Evolutionary conservation across 108 stramenopile genomes (phyloP).

Genomic region (Cyclotella distinguenda): DNA sequence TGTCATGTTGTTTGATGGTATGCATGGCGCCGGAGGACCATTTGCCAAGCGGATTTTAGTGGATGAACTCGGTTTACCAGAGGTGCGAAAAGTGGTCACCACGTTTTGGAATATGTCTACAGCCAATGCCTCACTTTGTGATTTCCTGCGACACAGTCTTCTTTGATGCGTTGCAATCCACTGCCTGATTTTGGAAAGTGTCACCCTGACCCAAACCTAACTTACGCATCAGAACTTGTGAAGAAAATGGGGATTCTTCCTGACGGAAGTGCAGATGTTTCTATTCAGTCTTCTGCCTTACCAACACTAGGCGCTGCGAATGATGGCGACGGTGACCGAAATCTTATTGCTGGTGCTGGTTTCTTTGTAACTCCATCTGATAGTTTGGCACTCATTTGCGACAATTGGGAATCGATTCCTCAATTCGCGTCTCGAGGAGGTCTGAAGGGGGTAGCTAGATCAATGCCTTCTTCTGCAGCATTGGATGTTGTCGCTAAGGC

Average conservation of each 20-base stretch:
- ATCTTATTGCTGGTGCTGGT: slow-evolving; percentile 95
- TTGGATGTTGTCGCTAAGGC: slow-evolving; percentile 94
- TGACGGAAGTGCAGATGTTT: slow-evolving; percentile 74
- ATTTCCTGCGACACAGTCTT: slow-evolving; percentile 30
- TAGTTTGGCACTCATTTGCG: slow-evolving; percentile 95
- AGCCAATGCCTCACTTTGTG: background rate
- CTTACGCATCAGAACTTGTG: slow-evolving; percentile 94
- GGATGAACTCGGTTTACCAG: slow-evolving; percentile 90
- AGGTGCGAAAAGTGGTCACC: slow-evolving; percentile 59
- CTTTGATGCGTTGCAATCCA: slow-evolving; percentile 89
- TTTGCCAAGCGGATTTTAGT: slow-evolving; percentile 91
- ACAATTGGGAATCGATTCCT: slow-evolving; percentile 94
- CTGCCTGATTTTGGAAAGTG: slow-evolving; percentile 94
- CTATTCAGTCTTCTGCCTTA: slow-evolving; percentile 34
- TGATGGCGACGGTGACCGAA: slow-evolving; percentile 99
- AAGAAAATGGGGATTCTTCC: slow-evolving; percentile 86
- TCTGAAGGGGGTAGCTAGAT: slow-evolving; percentile 93
- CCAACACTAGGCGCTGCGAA: slow-evolving; percentile 96
- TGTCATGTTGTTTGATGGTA: slow-evolving; percentile 94
- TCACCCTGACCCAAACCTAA: slow-evolving; percentile 99
- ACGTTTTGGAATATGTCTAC: background rate
- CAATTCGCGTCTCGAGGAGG: slow-evolving; percentile 92
- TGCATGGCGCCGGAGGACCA: slow-evolving; percentile 98
- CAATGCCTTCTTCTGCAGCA: slow-evolving; percentile 98
- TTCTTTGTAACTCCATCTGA: slow-evolving; percentile 99